Evolutionary conservation across 2,329 filamentous ascomycete genomes (phyloP).

Genomic region (Exophiala bonariae): DNA sequence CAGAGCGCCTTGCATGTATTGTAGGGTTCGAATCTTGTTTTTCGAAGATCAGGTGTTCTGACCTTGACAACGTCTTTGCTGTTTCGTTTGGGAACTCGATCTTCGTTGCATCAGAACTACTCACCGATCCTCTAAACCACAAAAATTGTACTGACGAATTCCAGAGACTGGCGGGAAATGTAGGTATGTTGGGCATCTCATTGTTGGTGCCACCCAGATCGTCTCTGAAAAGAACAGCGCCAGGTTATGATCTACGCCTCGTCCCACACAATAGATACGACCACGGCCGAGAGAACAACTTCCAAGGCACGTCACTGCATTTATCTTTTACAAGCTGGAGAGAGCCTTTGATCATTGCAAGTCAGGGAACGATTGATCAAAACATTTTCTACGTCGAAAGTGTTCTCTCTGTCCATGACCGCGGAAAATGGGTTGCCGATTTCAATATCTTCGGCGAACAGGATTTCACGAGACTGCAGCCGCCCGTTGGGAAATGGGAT

Average conservation of each 20-base stretch:
- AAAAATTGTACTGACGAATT: slow-evolving; percentile 8
- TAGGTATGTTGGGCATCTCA: slow-evolving; percentile 21
- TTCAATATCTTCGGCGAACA: slow-evolving; percentile 19
- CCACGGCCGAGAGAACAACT: slow-evolving; percentile 15
- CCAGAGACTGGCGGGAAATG: slow-evolving; percentile 28
- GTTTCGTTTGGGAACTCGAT: slow-evolving; percentile 31
- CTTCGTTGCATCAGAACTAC: slow-evolving; percentile 23
- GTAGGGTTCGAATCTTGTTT: slow-evolving; percentile 28
- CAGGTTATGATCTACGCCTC: slow-evolving; percentile 13
- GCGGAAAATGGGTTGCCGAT: slow-evolving; percentile 27
- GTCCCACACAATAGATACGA: slow-evolving; percentile 13
- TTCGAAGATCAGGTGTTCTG: slow-evolving; percentile 17
- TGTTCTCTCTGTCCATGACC: slow-evolving; percentile 26
- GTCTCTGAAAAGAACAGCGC: background rate
- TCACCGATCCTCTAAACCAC: slow-evolving; percentile 25
- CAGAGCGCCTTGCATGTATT: slow-evolving; percentile 27
- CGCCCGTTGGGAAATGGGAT: too few species aligned
- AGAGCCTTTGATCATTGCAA: slow-evolving; percentile 6
- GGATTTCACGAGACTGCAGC: background rate
- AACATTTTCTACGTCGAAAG: slow-evolving; percentile 22
- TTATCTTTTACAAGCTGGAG: slow-evolving; percentile 17
- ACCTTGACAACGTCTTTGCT: slow-evolving; percentile 24
- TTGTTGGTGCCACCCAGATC: slow-evolving; percentile 18
- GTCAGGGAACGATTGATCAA: slow-evolving; percentile 6
- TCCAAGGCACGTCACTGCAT: slow-evolving; percentile 21